phyloP scores from a whole-genome alignment of 805 yeast species.

The Kuraishia borneana region DNA sequence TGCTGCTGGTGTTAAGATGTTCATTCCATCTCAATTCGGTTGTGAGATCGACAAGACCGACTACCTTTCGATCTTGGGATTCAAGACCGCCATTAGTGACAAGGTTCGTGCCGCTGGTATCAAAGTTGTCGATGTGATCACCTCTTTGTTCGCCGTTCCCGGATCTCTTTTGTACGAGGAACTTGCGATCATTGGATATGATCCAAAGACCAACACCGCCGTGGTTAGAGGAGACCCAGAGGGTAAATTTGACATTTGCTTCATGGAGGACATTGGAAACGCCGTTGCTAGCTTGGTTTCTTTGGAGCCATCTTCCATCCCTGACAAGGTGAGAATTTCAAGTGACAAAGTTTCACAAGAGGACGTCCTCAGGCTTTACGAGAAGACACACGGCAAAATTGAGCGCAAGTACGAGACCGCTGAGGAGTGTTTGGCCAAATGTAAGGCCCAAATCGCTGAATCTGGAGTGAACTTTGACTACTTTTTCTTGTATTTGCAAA shows the following conservation, averaged over 20 bases:
- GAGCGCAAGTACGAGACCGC: conserved; percentile 19
- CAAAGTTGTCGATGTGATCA: conserved; percentile 32
- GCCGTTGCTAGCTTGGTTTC: conserved; percentile 29
- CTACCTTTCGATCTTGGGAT: conserved; percentile 21
- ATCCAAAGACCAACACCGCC: conserved; percentile 21
- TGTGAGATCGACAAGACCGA: conserved; percentile 22
- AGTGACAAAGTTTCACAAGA: conserved; percentile 28
- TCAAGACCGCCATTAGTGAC: conserved; percentile 24
- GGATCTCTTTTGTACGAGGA: conserved; percentile 23
- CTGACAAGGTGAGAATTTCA: conserved; percentile 30
- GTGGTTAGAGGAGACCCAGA: conserved; percentile 29
- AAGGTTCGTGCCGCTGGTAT: conserved; percentile 30
- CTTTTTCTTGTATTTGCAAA: conserved; percentile 26
- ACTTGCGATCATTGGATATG: conserved; percentile 25
- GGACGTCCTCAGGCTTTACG: conserved; percentile 27
- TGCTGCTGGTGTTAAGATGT: conserved; percentile 34
- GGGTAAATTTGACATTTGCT: conserved; percentile 22
- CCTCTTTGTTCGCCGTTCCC: conserved; percentile 25
- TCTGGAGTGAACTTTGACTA: conserved; percentile 20
- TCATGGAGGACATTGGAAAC: conserved; percentile 30
- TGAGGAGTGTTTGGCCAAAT: conserved; percentile 21
- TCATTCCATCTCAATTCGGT: conserved; percentile 56
- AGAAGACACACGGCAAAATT: conserved; percentile 23
- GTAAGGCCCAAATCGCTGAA: conserved; percentile 14
- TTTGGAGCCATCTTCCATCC: conserved; percentile 23